Evolutionary conservation across 2,329 filamentous ascomycete species (phyloP).

Genomic region (Colletotrichum sp.): DNA sequence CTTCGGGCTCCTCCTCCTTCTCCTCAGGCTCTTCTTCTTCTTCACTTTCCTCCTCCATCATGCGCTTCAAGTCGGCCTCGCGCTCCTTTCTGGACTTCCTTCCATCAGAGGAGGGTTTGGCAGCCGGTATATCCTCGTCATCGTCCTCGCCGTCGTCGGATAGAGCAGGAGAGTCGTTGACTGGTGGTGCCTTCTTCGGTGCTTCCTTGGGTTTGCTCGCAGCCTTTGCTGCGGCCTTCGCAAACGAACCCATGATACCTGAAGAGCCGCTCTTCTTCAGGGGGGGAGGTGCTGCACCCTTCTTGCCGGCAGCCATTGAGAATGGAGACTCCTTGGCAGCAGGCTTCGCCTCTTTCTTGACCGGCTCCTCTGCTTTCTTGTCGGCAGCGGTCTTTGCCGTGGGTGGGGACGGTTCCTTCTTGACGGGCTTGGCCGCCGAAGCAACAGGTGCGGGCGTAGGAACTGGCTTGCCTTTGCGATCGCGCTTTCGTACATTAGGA

Average conservation of each 20-base stretch:
- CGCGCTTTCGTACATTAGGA: constrained; percentile 62
- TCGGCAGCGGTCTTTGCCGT: constrained; percentile 23
- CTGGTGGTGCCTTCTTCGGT: neutral
- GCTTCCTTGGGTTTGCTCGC: constrained; percentile 15
- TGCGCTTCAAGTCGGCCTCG: constrained; percentile 69
- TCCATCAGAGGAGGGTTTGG: constrained; percentile 35
- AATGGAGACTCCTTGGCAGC: constrained; percentile 43
- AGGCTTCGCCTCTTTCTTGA: constrained; percentile 41
- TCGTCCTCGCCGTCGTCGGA: constrained; percentile 59
- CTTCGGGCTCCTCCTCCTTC: constrained; percentile 46
- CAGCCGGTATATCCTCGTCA: constrained; percentile 53
- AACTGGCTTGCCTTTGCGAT: constrained; percentile 40
- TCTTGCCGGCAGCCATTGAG: constrained; percentile 44
- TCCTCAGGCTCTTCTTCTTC: constrained; percentile 65
- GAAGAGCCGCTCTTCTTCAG: constrained; percentile 64
- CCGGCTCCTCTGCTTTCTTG: constrained; percentile 26
- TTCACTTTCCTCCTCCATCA: constrained; percentile 79
- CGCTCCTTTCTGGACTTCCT: constrained; percentile 62
- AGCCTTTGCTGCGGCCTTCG: constrained; percentile 55
- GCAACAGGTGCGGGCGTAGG: constrained; percentile 26
- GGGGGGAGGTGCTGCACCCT: constrained; percentile 32
- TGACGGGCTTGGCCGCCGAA: constrained; percentile 31
- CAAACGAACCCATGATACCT: constrained; percentile 79
- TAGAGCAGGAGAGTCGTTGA: constrained; percentile 41
- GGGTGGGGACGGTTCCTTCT: constrained; percentile 33